Percentiles rank a stretch among this genome's conserved stretches.
Evolutionary conservation across 2,329 filamentous ascomycete species (phyloP).

Genomic region (Stemphylium vesicarium): DNA sequence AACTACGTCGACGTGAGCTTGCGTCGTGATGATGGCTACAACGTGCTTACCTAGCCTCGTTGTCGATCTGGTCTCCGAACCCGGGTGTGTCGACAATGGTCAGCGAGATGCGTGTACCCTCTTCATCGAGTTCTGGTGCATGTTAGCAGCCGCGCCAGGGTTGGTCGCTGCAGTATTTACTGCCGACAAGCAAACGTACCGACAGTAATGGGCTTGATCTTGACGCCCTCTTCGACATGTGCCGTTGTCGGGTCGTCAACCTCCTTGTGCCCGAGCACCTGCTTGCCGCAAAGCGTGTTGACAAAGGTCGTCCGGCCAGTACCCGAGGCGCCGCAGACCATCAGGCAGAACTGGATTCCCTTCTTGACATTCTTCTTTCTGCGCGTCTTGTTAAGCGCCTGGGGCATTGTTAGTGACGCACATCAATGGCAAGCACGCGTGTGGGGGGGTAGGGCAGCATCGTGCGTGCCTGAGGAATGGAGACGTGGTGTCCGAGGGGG

Average conservation of each 20-base stretch:
- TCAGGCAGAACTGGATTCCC: conserved; percentile 99
- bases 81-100: conserved; percentile 98
- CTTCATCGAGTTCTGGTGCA: conserved; percentile 81
- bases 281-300: conserved; percentile 97
- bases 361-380: conserved; percentile 99
- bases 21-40: not conserved
- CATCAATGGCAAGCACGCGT: conserved; percentile 21
- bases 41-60: conserved; percentile 82
- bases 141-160: conserved; percentile 9
- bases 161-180: not conserved
- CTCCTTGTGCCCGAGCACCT: conserved; percentile 89
- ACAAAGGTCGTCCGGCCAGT: conserved; percentile 99
- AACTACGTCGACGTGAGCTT: conserved; percentile 63
- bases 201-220: conserved; percentile 98
- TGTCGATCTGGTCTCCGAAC: conserved; percentile 98
- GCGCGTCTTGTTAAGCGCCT: conserved; percentile 80
- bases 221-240: conserved; percentile 94
- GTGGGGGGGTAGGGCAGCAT: conserved; percentile 21
- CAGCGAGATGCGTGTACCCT: conserved; percentile 96
- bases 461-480: conserved; percentile 26
- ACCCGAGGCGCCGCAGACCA: conserved; percentile 99
- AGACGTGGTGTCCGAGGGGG: conserved; percentile 31
- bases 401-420: conserved; percentile 34
- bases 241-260: conserved; percentile 87
- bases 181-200: conserved; percentile 63